Evolutionary conservation across 768 basidiomycete species (phyloP), one percentile per base, ranked within the genome.

Genomic region (Auriscalpium orientale): DNA sequence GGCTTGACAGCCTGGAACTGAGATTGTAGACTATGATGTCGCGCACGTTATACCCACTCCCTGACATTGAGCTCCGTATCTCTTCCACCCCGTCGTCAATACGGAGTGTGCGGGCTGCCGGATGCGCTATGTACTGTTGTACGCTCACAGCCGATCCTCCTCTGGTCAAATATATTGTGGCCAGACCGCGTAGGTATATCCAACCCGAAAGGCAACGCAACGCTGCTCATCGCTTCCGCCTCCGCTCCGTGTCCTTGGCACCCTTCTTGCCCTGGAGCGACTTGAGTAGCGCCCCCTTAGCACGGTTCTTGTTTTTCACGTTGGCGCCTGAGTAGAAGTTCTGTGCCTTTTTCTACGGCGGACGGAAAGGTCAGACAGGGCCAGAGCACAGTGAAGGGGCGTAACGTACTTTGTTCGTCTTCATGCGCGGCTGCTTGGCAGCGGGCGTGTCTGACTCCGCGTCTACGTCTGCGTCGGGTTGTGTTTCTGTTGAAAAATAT

Each of bases 301-400:
- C 71, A 36, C 89, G 82, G 60, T 82, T 90, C 70, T 87, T 91
- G 71, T 91, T 92, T 76, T 93, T 93, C 60, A 93, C 89, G 60
- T 93, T 93, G 5, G 87, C 81, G 43, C 68, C 78, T 3, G 85
- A 81, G 74, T 91, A 97, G 74, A 93, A 98, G 74, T 98, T 98
- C 55, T 79, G 77, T 10, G 90, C 82, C 72, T 90, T 93, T 75
- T 84, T 87, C 92, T 91, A 65, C n/a, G 20, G 18, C 36, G 58
- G 49, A 53, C 18, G 4, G 53, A 54, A 21, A 58, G 20, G 18
- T 9, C 12, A 22, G 10, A 21, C 46, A 22, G 36, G 18, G 40
- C 44, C 34, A 12, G 35, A 40, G n/a, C 13, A 38, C 15, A 28
- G 46, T 16, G 61, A 49, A 43, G 47, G 8, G 55, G 43, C 20